phyloP scores from a whole-genome alignment of 192 early-diverging fungal genomes.

The Entomortierella beljakovae region DNA sequence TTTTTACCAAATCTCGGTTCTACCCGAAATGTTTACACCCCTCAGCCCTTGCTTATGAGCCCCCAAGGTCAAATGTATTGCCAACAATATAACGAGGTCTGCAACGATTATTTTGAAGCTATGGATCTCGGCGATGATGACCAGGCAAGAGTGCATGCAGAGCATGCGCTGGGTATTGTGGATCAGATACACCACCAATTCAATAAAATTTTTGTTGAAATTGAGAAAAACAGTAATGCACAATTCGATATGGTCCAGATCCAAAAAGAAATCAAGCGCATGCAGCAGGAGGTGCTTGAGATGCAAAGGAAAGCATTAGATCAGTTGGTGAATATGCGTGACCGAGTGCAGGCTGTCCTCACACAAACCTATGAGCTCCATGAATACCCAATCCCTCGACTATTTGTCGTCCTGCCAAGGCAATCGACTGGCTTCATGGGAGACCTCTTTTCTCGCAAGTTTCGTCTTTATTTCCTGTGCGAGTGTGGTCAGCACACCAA shows the following conservation, averaged over 20 bases:
- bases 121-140: too few species aligned
- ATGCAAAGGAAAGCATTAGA: slow-evolving; percentile 12
- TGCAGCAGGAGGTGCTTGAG: slow-evolving; percentile 10
- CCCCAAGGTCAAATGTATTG: too few species aligned
- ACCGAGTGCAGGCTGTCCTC: slow-evolving; percentile 17
- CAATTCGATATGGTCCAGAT: background rate
- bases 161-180: too few species aligned
- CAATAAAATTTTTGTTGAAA: background rate
- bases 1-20: too few species aligned
- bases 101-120: too few species aligned
- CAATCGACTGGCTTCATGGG: too few species aligned
- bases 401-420: slow-evolving; percentile 23
- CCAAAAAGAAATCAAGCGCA: too few species aligned
- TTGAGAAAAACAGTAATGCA: background rate
- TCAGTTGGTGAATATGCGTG: slow-evolving; percentile 10
- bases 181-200: too few species aligned
- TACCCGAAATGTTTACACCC: too few species aligned
- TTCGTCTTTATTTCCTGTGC: slow-evolving; percentile 26
- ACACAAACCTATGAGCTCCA: slow-evolving; percentile 34
- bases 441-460: slow-evolving; percentile 7
- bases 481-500: slow-evolving; percentile 25
- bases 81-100: too few species aligned
- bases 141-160: too few species aligned
- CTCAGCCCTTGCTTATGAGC: too few species aligned
- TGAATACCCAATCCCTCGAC: slow-evolving; percentile 36